Base-by-base conservation (phyloP, 2,329 filamentous ascomycete species). In the Botrytis aclada region DNA sequence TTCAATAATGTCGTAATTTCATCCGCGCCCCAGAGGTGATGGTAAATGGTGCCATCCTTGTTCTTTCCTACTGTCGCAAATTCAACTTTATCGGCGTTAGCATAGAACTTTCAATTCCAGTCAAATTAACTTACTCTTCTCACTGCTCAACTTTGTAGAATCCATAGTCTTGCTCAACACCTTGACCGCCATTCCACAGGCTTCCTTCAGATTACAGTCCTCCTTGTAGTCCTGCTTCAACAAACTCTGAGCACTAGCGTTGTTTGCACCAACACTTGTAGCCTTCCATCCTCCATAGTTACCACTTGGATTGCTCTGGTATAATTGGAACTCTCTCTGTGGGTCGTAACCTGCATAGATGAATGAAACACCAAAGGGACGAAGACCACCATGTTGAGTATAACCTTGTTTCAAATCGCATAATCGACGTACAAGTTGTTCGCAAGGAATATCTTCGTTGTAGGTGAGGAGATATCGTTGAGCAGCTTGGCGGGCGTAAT, bases 91-190 rank as follows among this genome's bases (percentile, higher is more conserved):
- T 5, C 9, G 20, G 22, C 3, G 64, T 81, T 77, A 80, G 77
- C 62, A 72, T 29, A 32, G 6, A n/a, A 56, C 29, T 58, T 32
- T 6, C 20, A 63, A 54, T 6, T 34, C 25, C 14, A 25, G 20
- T 61, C 29, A 54, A 37, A 62, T 10, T 37, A 61, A 87, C 93
- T 83, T 85, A 97, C 95, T 97, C 89, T 99, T 99, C 88, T 99
- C 96, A 81, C 94, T 97, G 86, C 94, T 98, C 81, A 99, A 85
- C 88, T 98, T 99, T 71, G 95, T 98, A 72, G 95, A 97, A 83
- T 99, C 96, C 97, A 99, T 99, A 9, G 96, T 99, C 90, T 99
- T 99, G 88, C 96, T 98, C 77, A 99, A 85, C 76, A 99, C 96
- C 88, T 99, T 99, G 82, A 99, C 96, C 18, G 96, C 96, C 88